Percentiles rank a stretch among this genome's conserved stretches.
Evolutionary conservation across 2,329 filamentous ascomycete genomes (phyloP).

Genomic region (Ciborinia camelliae): DNA sequence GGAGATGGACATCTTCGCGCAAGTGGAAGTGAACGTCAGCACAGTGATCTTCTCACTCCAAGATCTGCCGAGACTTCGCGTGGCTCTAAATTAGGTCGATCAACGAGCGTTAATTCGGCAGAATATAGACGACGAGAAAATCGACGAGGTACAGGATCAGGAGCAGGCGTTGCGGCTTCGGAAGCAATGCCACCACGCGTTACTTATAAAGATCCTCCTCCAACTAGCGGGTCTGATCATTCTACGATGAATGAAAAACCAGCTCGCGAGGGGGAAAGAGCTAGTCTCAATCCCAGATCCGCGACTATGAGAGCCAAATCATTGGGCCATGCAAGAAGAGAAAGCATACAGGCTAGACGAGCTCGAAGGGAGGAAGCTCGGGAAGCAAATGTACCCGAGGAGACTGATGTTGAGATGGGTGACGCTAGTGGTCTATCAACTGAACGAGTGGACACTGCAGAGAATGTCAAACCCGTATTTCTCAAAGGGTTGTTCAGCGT

Average conservation of each 20-base stretch:
- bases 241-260: conserved; percentile 54
- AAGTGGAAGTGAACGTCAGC: conserved; percentile 65
- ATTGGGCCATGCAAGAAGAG: conserved; percentile 80
- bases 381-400: conserved; percentile 80
- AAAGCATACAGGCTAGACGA: conserved; percentile 87
- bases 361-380: conserved; percentile 67
- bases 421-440: conserved; percentile 59
- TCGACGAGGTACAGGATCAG: conserved; percentile 52
- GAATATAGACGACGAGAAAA: conserved; percentile 68
- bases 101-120: conserved; percentile 87
- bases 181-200: conserved; percentile 51
- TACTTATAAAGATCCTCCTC: conserved; percentile 61
- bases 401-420: conserved; percentile 77
- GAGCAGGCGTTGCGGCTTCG: conserved; percentile 46
- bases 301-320: conserved; percentile 77
- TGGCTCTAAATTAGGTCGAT: conserved; percentile 71
- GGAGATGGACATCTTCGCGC: conserved; percentile 48
- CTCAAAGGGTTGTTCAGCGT: conserved; percentile 97
- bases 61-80: conserved; percentile 57
- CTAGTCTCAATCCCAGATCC: conserved; percentile 49
- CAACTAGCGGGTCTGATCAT: conserved; percentile 76
- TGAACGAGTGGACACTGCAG: conserved; percentile 62
- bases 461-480: conserved; percentile 88
- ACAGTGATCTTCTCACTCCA: conserved; percentile 69
- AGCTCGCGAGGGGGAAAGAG: conserved; percentile 44